Evolutionary conservation across 805 yeast genomes (phyloP).

Genomic region (Candida railenensis): DNA sequence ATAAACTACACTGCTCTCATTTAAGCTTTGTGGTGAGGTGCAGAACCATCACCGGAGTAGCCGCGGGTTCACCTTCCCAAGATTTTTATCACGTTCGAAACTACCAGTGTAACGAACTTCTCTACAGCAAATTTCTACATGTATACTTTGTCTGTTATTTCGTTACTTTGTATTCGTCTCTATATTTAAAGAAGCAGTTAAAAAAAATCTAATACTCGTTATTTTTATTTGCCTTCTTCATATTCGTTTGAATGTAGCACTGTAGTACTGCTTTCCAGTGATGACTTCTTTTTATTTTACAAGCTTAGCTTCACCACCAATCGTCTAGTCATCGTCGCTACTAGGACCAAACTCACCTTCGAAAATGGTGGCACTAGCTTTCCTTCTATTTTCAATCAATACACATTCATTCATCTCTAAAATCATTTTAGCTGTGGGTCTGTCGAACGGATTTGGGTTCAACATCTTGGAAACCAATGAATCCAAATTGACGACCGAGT

Average conservation of each 20-base stretch:
- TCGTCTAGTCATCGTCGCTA: constrained; percentile 1
- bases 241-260: no score
- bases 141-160: no score
- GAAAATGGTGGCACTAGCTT: constrained; percentile 90
- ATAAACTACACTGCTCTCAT: no score
- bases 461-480: constrained; percentile 85
- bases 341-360: constrained; percentile 94
- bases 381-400: constrained; percentile 74
- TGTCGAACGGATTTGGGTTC: constrained; percentile 70
- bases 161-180: background rate
- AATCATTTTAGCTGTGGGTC: constrained; percentile 82
- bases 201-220: background rate
- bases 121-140: no score
- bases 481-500: constrained; percentile 60
- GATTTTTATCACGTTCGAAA: no score
- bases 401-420: constrained; percentile 69
- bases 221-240: background rate
- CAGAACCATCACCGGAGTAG: no score
- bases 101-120: no score
- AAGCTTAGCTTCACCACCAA: background rate
- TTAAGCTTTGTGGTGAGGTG: no score
- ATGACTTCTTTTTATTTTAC: no score
- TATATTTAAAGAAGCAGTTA: background rate
- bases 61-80: no score
- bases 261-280: no score